These are phyloP conservation scores for Polysphondylium violaceum DNA, from an alignment of 78 protist species.

Conservation along the genomic window DNA sequence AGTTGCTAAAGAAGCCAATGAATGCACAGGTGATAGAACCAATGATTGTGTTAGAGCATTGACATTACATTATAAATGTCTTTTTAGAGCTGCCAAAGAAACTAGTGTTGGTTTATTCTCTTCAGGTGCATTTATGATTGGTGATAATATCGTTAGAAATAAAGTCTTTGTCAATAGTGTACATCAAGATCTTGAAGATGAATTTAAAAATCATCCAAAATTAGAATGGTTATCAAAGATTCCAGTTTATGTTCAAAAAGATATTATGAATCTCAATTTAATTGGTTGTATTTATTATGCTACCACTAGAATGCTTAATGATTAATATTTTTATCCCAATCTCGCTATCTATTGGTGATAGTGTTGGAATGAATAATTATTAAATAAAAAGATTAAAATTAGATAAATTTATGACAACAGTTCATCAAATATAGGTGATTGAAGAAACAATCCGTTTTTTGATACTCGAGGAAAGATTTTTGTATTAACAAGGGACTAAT, in stretches of 20 bases:
- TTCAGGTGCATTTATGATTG: slow-evolving; percentile 58
- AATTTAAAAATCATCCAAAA: slow-evolving; percentile 68
- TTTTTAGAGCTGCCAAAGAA: slow-evolving; percentile 73
- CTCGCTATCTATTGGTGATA: too few species aligned
- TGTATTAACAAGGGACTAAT: too few species aligned
- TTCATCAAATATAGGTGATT: too few species aligned
- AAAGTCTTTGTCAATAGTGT: not conserved
- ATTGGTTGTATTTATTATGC: slow-evolving; percentile 50
- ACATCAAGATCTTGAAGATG: not conserved
- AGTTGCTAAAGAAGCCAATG: slow-evolving; percentile 17
- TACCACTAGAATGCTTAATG: too few species aligned
- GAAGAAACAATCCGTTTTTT: too few species aligned
- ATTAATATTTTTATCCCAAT: too few species aligned
- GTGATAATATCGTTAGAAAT: slow-evolving; percentile 77
- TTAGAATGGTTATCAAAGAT: slow-evolving; percentile 23
- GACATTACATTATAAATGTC: slow-evolving; percentile 55
- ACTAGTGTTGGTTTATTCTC: slow-evolving; percentile 58
- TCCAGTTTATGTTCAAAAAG: slow-evolving; percentile 17
- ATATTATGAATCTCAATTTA: slow-evolving; percentile 16
- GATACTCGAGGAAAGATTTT: too few species aligned
- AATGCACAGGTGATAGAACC: not conserved
- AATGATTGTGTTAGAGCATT: slow-evolving; percentile 21
- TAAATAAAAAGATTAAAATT: too few species aligned
- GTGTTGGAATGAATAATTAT: too few species aligned
- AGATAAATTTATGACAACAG: too few species aligned